phyloP scores from a whole-genome alignment of 257 asterid genomes.

The Paulownia fortunei region DNA sequence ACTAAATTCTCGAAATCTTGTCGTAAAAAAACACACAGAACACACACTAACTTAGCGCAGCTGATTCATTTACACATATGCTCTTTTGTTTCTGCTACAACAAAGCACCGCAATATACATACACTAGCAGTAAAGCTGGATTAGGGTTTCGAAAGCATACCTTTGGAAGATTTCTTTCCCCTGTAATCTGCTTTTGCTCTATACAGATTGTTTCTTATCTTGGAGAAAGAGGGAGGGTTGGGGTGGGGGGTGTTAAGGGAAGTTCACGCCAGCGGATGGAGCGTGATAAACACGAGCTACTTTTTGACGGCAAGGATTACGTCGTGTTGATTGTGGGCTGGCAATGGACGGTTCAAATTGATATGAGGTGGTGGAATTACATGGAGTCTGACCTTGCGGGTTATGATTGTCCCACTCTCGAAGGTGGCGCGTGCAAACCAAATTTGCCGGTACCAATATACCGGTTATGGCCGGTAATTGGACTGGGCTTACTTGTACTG shows the following conservation, averaged over 20 bases:
- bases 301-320: slow-evolving; percentile 35
- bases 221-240: slow-evolving; percentile 35
- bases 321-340: neutral
- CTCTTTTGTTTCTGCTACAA: neutral
- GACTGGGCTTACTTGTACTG: neutral
- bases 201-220: slow-evolving; percentile 36
- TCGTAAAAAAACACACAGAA: slow-evolving; percentile 15
- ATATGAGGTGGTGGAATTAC: neutral
- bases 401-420: slow-evolving; percentile 18
- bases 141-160: slow-evolving; percentile 45
- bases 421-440: slow-evolving; percentile 44
- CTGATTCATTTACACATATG: slow-evolving; percentile 8
- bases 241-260: neutral
- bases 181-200: slow-evolving; percentile 29
- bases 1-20: slow-evolving; percentile 17
- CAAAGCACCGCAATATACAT: slow-evolving; percentile 7
- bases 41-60: slow-evolving; percentile 23
- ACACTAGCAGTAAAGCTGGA: slow-evolving; percentile 5
- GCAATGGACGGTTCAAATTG: slow-evolving; percentile 33
- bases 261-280: slow-evolving; percentile 40
- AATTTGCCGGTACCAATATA: slow-evolving; percentile 7
- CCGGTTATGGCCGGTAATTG: slow-evolving; percentile 7
- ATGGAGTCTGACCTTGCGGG: neutral
- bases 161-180: slow-evolving; percentile 36
- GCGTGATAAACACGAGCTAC: slow-evolving; percentile 28